Evolutionary conservation across 2,329 filamentous ascomycete species (phyloP), one percentile per base, ranked within the genome.

Genomic region (Cercospora janseana): DNA sequence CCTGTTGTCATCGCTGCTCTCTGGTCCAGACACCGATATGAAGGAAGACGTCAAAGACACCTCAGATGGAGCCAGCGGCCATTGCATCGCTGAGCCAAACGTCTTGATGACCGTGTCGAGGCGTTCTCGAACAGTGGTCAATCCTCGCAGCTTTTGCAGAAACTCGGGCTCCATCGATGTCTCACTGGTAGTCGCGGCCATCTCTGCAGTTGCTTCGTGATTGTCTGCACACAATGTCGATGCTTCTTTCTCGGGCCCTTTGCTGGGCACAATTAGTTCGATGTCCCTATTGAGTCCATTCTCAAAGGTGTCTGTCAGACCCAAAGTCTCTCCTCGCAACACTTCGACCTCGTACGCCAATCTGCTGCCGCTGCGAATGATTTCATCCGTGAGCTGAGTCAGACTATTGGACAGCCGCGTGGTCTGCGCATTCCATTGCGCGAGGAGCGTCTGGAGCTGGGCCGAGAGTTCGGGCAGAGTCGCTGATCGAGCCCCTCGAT

Each of bases 61-160:
- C 65, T 95, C 90, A 0, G 88, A 94, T 0, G 92, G 91, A 1
- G 92, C 88, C 42, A 96, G 82, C 1, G 88, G 86, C 79, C 95
- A 97, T 61, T 94, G 86, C 88, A 97, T 95, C 24, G 93, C 92
- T 61, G 94, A 86, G 31, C 91, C 92, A 68, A 98, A 98, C 1
- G 85, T 86, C 68, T 88, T 87, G 63, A 97, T 90, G 18, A 97
- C 91, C 1, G 83, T 80, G 58, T 97, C 91, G 12, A 98, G 79
- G n/a, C 90, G 86, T 1, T 81, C 74, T 43, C 91, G 87, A 21
- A 97, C 89, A 32, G 86, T 79, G 3, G 86, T 88, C 28, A 98
- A 77, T 10, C 86, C 94, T 60, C 88, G 87, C 48, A 98, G 77
- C 58, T 90, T 85, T 44, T 79, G 79, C 57, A 96, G 85, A 68